Percentiles rank a stretch among this genome's conserved stretches.
These are phyloP conservation scores for Colletotrichum abscissum DNA, from an alignment of 2,329 filamentous ascomycete species.

Conservation along the genomic window DNA sequence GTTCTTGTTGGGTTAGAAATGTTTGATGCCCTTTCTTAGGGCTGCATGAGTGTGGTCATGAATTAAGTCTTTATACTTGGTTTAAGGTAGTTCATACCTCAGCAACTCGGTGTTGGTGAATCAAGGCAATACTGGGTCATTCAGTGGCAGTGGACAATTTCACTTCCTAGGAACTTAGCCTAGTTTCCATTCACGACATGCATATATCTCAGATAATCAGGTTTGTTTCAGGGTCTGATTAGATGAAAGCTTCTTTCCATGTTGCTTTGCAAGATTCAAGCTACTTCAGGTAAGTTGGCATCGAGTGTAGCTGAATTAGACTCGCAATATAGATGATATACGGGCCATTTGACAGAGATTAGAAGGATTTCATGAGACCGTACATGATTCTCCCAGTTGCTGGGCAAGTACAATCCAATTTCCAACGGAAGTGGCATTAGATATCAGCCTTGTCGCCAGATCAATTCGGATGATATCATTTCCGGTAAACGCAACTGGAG, in stretches of 20 bases:
- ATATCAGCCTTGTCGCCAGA: slow-evolving; percentile 3
- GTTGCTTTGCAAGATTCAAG: background rate
- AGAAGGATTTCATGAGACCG: background rate
- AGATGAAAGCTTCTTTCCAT: background rate
- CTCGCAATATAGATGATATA: too few relatives aligned
- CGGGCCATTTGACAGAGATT: too few relatives aligned
- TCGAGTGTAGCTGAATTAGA: too few relatives aligned
- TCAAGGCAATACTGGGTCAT: background rate
- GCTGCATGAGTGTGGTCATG: background rate
- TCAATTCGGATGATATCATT: slow-evolving; percentile 11
- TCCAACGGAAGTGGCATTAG: slow-evolving; percentile 19
- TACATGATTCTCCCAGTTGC: slow-evolving; percentile 2
- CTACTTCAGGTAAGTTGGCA: background rate
- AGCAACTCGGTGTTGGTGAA: background rate
- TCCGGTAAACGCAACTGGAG: slow-evolving; percentile 6
- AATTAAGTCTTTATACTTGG: background rate
- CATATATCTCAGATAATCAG: background rate
- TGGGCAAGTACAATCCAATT: slow-evolving; percentile 16
- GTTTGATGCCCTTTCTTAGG: background rate
- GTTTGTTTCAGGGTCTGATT: background rate
- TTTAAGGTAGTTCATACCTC: background rate
- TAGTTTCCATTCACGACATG: background rate
- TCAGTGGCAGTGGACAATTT: background rate
- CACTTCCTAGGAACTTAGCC: background rate
- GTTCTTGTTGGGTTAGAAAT: background rate